These are phyloP conservation scores for Beta corolliflora DNA, from an alignment of 179 eudicot species.

Conservation along the genomic window DNA sequence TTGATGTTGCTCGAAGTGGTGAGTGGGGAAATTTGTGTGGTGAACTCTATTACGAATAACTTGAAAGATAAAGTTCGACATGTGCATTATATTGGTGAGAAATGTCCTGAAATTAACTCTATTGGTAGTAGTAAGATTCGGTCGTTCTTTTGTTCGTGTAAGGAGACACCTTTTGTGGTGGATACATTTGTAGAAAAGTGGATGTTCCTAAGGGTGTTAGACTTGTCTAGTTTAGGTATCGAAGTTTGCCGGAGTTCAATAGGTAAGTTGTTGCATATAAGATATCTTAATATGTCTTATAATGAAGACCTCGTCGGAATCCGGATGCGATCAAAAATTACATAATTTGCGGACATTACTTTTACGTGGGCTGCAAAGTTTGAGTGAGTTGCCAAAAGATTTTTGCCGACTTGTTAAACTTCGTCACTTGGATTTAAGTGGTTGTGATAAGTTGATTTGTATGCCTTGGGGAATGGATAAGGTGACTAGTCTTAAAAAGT, in stretches of 20 bases:
- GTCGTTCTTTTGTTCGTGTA: neutral
- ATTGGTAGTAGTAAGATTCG: slow-evolving; percentile 8
- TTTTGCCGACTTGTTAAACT: slow-evolving; percentile 2
- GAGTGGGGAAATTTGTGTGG: slow-evolving; percentile 8
- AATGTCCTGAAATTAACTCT: neutral
- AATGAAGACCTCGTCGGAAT: neutral
- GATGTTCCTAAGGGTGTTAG: slow-evolving; percentile 7
- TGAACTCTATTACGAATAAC: neutral
- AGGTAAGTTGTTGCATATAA: slow-evolving; percentile 6
- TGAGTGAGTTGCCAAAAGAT: slow-evolving; percentile 13
- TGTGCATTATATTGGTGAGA: neutral
- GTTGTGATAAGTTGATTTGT: neutral
- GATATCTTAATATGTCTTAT: neutral
- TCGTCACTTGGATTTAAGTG: neutral
- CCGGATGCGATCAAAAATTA: neutral
- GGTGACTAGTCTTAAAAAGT: neutral
- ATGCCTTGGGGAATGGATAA: slow-evolving; percentile 16
- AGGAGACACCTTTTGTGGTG: neutral
- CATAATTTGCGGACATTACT: neutral
- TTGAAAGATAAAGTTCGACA: neutral
- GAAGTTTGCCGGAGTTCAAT: neutral
- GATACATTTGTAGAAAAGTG: neutral
- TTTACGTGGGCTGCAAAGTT: neutral
- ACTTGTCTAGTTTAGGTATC: neutral
- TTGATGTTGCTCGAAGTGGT: slow-evolving; percentile 41